These are phyloP conservation scores for Alternaria sp. DNA, from an alignment of 2,329 filamentous ascomycete genomes.

Conservation along the genomic window DNA sequence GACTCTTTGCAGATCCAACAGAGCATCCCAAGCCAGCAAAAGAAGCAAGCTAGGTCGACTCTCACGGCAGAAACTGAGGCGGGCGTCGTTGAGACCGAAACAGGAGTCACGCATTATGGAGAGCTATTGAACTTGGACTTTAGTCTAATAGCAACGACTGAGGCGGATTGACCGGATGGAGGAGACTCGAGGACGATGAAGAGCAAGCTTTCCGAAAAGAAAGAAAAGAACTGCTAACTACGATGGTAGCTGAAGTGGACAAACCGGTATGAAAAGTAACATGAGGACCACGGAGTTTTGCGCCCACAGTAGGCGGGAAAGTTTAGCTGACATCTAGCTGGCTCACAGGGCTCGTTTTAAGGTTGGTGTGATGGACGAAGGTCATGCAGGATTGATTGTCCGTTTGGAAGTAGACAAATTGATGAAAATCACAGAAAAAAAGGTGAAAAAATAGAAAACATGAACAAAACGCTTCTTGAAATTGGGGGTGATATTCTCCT, in stretches of 20 bases:
- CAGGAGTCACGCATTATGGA: constrained; percentile 47
- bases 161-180: no score
- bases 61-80: not conserved
- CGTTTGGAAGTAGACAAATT: constrained; percentile 10
- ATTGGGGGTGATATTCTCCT: not conserved
- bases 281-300: not conserved
- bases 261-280: not conserved
- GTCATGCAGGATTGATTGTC: not conserved
- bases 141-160: not conserved
- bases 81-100: constrained; percentile 42
- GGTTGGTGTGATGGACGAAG: not conserved
- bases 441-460: not conserved
- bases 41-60: constrained; percentile 14
- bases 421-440: constrained; percentile 25
- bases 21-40: constrained; percentile 8
- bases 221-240: accelerated
- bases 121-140: constrained; percentile 49
- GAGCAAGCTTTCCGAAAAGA: not conserved
- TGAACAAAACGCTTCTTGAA: not conserved
- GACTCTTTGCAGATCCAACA: not conserved
- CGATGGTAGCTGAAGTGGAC: not conserved
- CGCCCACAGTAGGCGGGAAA: not conserved
- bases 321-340: not conserved
- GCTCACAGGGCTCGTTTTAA: not conserved
- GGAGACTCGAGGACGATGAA: not conserved